Evolutionary conservation across 2,329 filamentous ascomycete species (phyloP), one percentile per base, ranked within the genome.

Genomic region (Sordariomycetes sp.): DNA sequence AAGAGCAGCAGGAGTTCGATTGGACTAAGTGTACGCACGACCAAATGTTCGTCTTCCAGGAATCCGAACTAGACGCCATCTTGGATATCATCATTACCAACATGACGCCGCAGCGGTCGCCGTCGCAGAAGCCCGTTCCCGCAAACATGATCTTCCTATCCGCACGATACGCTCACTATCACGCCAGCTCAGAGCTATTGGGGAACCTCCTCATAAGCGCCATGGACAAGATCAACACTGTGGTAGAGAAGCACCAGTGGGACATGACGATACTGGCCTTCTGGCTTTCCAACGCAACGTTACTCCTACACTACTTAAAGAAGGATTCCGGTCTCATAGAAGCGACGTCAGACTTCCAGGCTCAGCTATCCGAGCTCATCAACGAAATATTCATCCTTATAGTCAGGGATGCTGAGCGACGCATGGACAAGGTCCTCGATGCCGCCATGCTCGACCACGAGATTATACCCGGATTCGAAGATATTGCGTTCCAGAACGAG

Each of bases 21-120:
- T 99, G 94, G 94, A 87, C 87, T 61, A 81, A 88, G 64, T 99
- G 94, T 70, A 76, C 96, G 54, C 90, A 96, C 67, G 94, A 99
- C 68, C 94, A 99, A 69, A 99, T 99, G 94, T 99, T 99, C 68
- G 94, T 99, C 42, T 99, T 99, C 68, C 94, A 99, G 69, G 92
- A 97, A 63, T 86, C 83, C 67, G 92, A 99, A 67, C 79, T 99
- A 55, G 87, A 92, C 59, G 85, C 86, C 59, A 96, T 99, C 65
- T 79, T 99, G 62, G 88, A 96, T 67, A 94, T 97, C 57, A 85
- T 97, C 67, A 95, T 99, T 67, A 97, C 92, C 60, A 92, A 94
- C 65, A 97, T 99, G 94, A 95, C 90, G 1, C 94, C 94, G 1
- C 91, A 96, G 72, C 80, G 94, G 64, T 96, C 92, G 34, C 89